Evolutionary conservation across 2,329 filamentous ascomycete genomes (phyloP).

Genomic region (Penicillium sp.): DNA sequence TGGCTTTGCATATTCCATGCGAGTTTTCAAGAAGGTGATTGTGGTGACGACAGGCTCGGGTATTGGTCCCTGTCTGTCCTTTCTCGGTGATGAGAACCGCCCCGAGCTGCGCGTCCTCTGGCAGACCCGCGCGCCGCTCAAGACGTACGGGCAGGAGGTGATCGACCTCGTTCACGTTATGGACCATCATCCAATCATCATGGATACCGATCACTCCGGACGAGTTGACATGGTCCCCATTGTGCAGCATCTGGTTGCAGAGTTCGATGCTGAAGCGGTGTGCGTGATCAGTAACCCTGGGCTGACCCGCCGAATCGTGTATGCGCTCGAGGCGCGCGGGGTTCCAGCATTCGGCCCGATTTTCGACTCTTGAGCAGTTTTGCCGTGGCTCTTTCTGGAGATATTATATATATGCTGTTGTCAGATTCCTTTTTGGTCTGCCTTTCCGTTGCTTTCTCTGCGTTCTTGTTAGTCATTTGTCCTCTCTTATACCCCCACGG

Average conservation of each 20-base stretch:
- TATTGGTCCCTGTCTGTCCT: slow-evolving; percentile 68
- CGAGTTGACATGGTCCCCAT: slow-evolving; percentile 63
- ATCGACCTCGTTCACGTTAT: slow-evolving; percentile 58
- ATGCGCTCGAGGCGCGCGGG: slow-evolving; percentile 66
- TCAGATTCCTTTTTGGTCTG: slow-evolving; percentile 1
- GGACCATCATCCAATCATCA: slow-evolving; percentile 65
- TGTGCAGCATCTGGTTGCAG: slow-evolving; percentile 53
- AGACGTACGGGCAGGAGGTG: slow-evolving; percentile 64
- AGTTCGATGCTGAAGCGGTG: slow-evolving; percentile 64
- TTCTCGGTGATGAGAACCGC: slow-evolving; percentile 54
- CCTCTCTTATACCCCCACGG: not conserved
- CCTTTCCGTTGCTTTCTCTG: not conserved
- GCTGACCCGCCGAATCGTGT: slow-evolving; percentile 69
- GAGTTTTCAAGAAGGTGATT: slow-evolving; percentile 66
- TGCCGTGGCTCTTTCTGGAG: not conserved
- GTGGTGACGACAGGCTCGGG: slow-evolving; percentile 73
- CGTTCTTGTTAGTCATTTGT: not conserved
- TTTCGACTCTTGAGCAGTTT: slow-evolving; percentile 61
- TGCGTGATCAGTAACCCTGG: slow-evolving; percentile 72
- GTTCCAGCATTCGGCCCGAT: slow-evolving; percentile 72
- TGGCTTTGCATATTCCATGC: slow-evolving; percentile 68
- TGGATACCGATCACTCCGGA: slow-evolving; percentile 64
- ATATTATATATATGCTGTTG: slow-evolving; percentile 1
- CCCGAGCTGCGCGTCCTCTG: slow-evolving; percentile 63
- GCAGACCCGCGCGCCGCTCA: slow-evolving; percentile 63